Conservation (phyloP, 768 basidiomycete genomes). For the Mycena amicta region DNA sequence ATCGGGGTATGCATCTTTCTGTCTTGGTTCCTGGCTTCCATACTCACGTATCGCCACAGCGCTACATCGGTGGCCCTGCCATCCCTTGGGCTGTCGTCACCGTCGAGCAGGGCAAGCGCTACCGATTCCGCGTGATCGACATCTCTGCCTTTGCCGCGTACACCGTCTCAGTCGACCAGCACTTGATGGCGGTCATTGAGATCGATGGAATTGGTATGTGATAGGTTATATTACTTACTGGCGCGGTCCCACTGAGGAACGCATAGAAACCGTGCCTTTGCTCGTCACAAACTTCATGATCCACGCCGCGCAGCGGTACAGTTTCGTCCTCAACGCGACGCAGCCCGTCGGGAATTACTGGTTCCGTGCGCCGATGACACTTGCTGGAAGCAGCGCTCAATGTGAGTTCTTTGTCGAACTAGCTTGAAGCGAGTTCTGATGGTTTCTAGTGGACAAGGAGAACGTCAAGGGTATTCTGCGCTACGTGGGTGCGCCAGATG, state of each 20-base stretch:
- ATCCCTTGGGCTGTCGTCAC: conserved; percentile 36
- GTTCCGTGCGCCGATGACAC: conserved; percentile 36
- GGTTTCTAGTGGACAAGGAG: conserved; percentile 29
- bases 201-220: conserved; percentile 44
- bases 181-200: conserved; percentile 37
- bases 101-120: conserved; percentile 34
- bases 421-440: neutral
- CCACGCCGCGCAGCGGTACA: conserved; percentile 30
- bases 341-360: conserved; percentile 43
- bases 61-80: conserved; percentile 38
- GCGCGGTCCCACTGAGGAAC: too few species aligned
- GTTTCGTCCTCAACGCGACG: conserved; percentile 34
- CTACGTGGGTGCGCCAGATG: conserved; percentile 40
- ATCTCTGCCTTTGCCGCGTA: conserved; percentile 38
- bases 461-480: conserved; percentile 43
- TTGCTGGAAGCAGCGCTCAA: neutral
- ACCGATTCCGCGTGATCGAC: conserved; percentile 43
- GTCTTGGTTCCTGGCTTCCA: neutral
- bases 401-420: neutral
- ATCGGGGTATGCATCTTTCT: too few species aligned
- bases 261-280: conserved; percentile 29
- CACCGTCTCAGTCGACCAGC: conserved; percentile 27
- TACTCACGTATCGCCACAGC: conserved; percentile 30
- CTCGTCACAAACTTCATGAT: conserved; percentile 36
- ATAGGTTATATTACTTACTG: too few species aligned